Percentiles rank a stretch among this genome's conserved stretches.
phyloP scores from a whole-genome alignment of 2,329 filamentous ascomycete species.

The Diaporthe amygdali region DNA sequence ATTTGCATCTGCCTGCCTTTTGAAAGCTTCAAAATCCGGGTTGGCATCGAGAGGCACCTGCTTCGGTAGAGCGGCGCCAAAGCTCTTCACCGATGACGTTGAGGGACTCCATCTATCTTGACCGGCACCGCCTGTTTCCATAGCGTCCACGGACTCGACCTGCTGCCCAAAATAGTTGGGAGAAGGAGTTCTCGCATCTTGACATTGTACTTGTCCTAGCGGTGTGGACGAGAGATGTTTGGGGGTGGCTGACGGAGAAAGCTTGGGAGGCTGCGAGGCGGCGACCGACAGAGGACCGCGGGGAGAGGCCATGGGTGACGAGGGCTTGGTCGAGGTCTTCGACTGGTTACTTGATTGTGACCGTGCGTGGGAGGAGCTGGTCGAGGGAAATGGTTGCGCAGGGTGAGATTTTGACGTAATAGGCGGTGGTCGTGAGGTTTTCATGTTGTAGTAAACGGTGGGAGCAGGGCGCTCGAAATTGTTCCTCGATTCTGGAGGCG shows the following conservation, averaged over 20 bases:
- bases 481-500: slow-evolving; percentile 35
- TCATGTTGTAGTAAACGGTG: slow-evolving; percentile 51
- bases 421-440: slow-evolving; percentile 45
- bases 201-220: slow-evolving; percentile 31
- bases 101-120: slow-evolving; percentile 78
- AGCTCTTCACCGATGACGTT: slow-evolving; percentile 73
- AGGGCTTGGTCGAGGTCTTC: slow-evolving; percentile 45
- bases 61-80: slow-evolving; percentile 70
- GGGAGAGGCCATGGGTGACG: slow-evolving; percentile 59
- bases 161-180: slow-evolving; percentile 88
- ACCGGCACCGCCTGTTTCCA: slow-evolving; percentile 67
- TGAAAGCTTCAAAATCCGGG: slow-evolving; percentile 82
- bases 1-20: slow-evolving; percentile 72
- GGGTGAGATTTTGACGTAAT: slow-evolving; percentile 37
- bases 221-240: slow-evolving; percentile 19
- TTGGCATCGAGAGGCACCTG: slow-evolving; percentile 76
- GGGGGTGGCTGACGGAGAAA: slow-evolving; percentile 43
- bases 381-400: slow-evolving; percentile 29
- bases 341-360: slow-evolving; percentile 48
- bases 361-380: slow-evolving; percentile 38
- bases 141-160: slow-evolving; percentile 65
- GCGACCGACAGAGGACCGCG: slow-evolving; percentile 58
- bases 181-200: slow-evolving; percentile 60
- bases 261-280: slow-evolving; percentile 57
- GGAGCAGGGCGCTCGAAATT: slow-evolving; percentile 34